phyloP scores from a whole-genome alignment of 1,284 basidiomycete species.

The Uromyces viciae-fabae region DNA sequence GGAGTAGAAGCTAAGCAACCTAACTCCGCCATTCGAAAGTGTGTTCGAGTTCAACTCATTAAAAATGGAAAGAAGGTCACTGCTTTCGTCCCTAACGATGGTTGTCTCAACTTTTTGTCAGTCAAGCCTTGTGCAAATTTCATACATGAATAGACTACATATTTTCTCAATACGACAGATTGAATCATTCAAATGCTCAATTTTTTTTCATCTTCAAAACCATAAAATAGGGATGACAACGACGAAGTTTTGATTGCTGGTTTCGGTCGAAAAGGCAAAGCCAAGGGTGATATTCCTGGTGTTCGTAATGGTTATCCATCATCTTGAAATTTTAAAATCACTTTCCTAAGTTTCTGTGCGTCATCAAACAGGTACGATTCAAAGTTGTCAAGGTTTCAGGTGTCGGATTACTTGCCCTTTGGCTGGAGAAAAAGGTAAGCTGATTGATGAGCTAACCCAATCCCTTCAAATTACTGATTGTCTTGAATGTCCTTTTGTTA shows the following conservation, averaged over 20 bases:
- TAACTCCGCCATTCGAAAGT: constrained; percentile 99
- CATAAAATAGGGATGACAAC: constrained; percentile 32
- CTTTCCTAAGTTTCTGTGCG: not conserved
- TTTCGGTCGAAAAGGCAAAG: constrained; percentile 99
- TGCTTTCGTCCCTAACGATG: constrained; percentile 82
- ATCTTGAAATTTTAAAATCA: not conserved
- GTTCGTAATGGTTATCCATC: constrained; percentile 54
- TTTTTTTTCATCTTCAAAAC: not conserved
- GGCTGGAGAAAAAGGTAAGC: constrained; percentile 95
- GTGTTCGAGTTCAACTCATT: constrained; percentile 99
- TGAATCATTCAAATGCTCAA: not conserved
- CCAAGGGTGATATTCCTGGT: constrained; percentile 76
- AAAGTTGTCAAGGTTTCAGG: constrained; percentile 99
- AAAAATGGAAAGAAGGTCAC: constrained; percentile 99
- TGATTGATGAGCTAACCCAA: too few species aligned
- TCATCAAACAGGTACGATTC: constrained; percentile 78
- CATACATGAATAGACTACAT: too few species aligned
- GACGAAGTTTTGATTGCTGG: constrained; percentile 84
- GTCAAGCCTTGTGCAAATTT: too few species aligned
- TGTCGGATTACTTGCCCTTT: constrained; percentile 90
- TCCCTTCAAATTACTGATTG: not conserved
- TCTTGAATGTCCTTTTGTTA: not conserved
- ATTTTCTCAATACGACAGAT: too few species aligned
- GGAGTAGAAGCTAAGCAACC: constrained; percentile 85
- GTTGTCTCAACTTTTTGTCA: constrained; percentile 83